Evolutionary conservation across 2,329 filamentous ascomycete genomes (phyloP).

Genomic region (Kalaharituber pfeilii): DNA sequence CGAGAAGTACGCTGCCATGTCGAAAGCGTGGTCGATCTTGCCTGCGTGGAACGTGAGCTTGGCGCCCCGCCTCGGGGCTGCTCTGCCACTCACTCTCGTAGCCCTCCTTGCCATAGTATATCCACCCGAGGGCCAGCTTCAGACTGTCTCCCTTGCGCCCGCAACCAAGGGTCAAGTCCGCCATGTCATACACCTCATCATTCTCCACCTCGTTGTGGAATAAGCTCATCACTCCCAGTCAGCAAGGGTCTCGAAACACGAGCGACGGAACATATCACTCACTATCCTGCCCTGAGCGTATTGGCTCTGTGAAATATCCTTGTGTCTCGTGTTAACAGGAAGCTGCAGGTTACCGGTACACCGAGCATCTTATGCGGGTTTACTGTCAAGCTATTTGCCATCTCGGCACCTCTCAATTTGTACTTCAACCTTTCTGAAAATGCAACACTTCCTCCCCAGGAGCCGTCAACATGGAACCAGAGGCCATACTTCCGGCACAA

Average conservation of each 20-base stretch:
- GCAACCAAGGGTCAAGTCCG: slow-evolving; percentile 84
- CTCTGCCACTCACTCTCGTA: slow-evolving; percentile 41
- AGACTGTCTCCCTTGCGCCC: slow-evolving; percentile 69
- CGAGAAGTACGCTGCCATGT: slow-evolving; percentile 51
- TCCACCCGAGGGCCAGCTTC: slow-evolving; percentile 76
- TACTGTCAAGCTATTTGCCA: slow-evolving; percentile 66
- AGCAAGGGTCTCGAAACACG: not conserved
- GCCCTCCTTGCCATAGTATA: slow-evolving; percentile 66
- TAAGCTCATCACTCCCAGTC: slow-evolving; percentile 27
- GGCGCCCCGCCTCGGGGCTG: too few species aligned
- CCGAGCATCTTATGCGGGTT: slow-evolving; percentile 98
- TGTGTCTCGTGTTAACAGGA: slow-evolving; percentile 64
- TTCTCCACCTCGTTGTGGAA: slow-evolving; percentile 43
- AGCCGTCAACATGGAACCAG: slow-evolving; percentile 87
- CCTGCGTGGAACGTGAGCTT: too few species aligned
- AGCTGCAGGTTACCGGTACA: slow-evolving; percentile 76
- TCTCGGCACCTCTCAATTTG: slow-evolving; percentile 52
- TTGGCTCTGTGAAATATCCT: slow-evolving; percentile 65
- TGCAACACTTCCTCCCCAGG: slow-evolving; percentile 71
- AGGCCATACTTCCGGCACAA: slow-evolving; percentile 55
- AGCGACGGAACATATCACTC: slow-evolving; percentile 6
- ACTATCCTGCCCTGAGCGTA: slow-evolving; percentile 68
- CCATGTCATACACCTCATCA: slow-evolving; percentile 64
- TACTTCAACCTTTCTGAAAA: slow-evolving; percentile 49
- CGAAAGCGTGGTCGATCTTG: slow-evolving; percentile 57